Base-by-base conservation (phyloP, 352 stramenopile species). In the Albugo laibachii region DNA sequence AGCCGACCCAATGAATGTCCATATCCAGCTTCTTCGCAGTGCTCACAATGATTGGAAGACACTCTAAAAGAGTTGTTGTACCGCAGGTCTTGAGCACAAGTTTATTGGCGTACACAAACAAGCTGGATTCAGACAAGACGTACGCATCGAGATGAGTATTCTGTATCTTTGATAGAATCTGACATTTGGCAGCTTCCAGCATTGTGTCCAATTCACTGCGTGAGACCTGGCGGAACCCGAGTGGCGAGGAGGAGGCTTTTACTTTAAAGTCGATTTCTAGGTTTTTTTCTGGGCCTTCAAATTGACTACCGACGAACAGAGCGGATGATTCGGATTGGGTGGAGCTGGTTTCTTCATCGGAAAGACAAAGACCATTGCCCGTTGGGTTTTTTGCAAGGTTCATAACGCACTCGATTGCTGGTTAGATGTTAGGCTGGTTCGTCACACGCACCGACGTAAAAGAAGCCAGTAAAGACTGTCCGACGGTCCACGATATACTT, bases 51-150 rank as follows among this genome's bases (percentile, higher is more conserved):
- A 80, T 83, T 13, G 72, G 71, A 47, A 97, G 60, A 54, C 69
- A 89, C 54, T 92, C 84, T 36, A 99, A 77, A 44, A 99, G 78
- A 44, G 95, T 99, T 12, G 95, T 99, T 5, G 94, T 99, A 42
- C 96, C 96, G 66, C 96, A 99, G 34, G 96, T 99, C 74, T 99
- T 99, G 55, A 99, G 89, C 18, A 99, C 91, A 37, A 99, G 66
- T 66, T 98, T 98, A 79, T 97, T 87, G 8, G 91, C 76, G 63
- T 99, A 99, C 21, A 99, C 83, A 61, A 99, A 99, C 48, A 99
- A 82, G 21, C 83, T 97, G 39, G 84, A 97, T 65, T 97, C 91
- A n/a, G 80, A 95, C 37, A 97, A 60, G 40, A 97, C 87, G 55
- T 97, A 97, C 5, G 86, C 80, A 61, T 96, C 88, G 41, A 97